Evolutionary conservation across 257 asterid genomes (phyloP).

Genomic region (Mentha longifolia): DNA sequence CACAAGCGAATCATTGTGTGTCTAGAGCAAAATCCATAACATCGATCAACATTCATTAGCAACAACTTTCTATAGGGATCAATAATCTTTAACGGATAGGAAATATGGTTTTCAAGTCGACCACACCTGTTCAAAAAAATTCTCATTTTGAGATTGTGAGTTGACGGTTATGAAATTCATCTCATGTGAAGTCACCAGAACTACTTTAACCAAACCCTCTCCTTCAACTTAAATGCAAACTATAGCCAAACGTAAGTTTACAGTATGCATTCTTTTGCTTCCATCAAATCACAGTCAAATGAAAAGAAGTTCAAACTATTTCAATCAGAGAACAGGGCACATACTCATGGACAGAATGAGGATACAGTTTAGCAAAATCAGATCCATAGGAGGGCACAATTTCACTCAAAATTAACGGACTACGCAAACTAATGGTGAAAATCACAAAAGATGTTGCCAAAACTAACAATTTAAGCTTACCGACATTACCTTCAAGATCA

Average conservation of each 20-base stretch:
- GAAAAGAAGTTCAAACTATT: neutral
- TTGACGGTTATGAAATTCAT: neutral
- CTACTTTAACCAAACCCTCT: neutral
- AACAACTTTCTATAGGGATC: neutral
- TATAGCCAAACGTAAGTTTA: neutral
- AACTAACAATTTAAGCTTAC: conserved; percentile 37
- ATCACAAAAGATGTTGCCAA: neutral
- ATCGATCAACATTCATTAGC: neutral
- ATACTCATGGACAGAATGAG: neutral
- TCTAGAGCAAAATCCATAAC: conserved; percentile 13
- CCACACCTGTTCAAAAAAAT: neutral
- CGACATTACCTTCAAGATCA: conserved; percentile 57
- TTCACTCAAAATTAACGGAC: neutral
- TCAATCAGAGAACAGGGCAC: neutral
- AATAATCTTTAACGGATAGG: neutral
- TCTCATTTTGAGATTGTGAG: neutral
- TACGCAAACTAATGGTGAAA: neutral
- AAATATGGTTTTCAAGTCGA: neutral
- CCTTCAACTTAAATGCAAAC: neutral
- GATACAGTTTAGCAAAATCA: conserved; percentile 5
- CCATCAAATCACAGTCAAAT: neutral
- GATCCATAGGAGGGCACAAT: conserved; percentile 20
- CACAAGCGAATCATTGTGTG: conserved; percentile 7
- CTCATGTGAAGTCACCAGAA: neutral
- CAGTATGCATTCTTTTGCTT: neutral